Evolutionary conservation across 176 grass and related monocot genomes (phyloP), one percentile per base, ranked within the genome.

Genomic region (Hsuehochloa calcarea): DNA sequence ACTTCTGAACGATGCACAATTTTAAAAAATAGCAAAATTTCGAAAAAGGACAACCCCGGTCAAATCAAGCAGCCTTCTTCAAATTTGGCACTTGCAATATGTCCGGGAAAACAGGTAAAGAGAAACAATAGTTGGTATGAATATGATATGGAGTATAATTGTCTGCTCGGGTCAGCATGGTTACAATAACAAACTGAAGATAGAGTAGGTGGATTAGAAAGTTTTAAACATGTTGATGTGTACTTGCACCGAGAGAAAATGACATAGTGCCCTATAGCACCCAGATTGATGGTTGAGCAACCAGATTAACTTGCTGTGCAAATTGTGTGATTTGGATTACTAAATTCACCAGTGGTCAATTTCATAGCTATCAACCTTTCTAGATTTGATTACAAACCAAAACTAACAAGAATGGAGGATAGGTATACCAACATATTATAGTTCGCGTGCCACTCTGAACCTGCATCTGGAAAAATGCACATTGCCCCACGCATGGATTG

Each of bases 1-100:
- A 58, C 60, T 65, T 78, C 47, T 60, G 40, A 70, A 68, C 29
- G 16, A 12, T 12, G 3, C 8, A 34, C 45, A 41, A n/a, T 70
- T 55, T 10, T n/a, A 47, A 26, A 80, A 5, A 45, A 60, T 62
- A 37, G 51, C 50, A 52, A n/a, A 84, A 61, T 25, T 50, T 77
- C 14, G 13, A n/a, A 40, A 64, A 2, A 41, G 46, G 3, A 82
- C 46, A 63, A 1, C 19, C 54, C 44, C 40, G 45, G 20, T 82
- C 84, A 78, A 78, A 83, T 78, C 58, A 86, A 86, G 65, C 16
- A 58, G 58, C 73, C 72, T 82, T 86, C 26, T 79, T 72, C 84
- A 78, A 90, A 66, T 90, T 83, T 70, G 79, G 60, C 78, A 41
- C 59, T 10, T 82, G 52, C 56, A 85, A 25, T 22, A n/a, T 61